Evolutionary conservation across 495 filamentous ascomycete genomes (phyloP).

Genomic region (Penicillium riverlandense): DNA sequence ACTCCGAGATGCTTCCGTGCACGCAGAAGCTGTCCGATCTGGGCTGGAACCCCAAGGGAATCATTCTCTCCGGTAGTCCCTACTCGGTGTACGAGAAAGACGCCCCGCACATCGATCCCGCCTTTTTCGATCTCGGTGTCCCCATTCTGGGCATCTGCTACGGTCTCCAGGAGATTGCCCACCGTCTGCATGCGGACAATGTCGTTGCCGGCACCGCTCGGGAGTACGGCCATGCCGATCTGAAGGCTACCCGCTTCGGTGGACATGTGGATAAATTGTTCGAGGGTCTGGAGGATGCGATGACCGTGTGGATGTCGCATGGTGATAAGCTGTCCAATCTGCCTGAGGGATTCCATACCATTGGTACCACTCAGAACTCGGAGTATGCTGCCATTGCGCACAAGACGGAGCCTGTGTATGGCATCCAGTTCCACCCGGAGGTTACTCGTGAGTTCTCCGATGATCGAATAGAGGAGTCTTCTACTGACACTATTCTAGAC

Average conservation of each 20-base stretch:
- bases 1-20: conserved; percentile 88
- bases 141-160: conserved; percentile 18
- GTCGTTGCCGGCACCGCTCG: conserved; percentile 8
- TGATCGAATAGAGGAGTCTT: background rate
- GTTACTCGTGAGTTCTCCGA: conserved; percentile 9
- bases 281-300: conserved; percentile 14
- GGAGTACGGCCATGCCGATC: conserved; percentile 20
- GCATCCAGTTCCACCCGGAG: conserved; percentile 21
- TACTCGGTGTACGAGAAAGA: conserved; percentile 17
- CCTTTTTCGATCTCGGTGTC: conserved; percentile 14
- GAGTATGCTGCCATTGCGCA: conserved; percentile 17
- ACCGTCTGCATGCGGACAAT: conserved; percentile 11
- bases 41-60: conserved; percentile 70
- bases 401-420: conserved; percentile 12
- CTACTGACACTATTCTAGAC: conserved; percentile 7
- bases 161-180: conserved; percentile 17
- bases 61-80: conserved; percentile 18
- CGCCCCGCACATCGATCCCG: conserved; percentile 19
- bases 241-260: conserved; percentile 8
- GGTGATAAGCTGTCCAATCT: conserved; percentile 20
- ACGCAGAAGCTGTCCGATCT: conserved; percentile 78
- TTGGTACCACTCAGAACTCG: conserved; percentile 16
- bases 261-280: conserved; percentile 15
- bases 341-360: conserved; percentile 11
- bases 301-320: conserved; percentile 23